These are phyloP conservation scores for Cyberlindnera sargentensis DNA, from an alignment of 805 yeast genomes.

Conservation along the genomic window DNA sequence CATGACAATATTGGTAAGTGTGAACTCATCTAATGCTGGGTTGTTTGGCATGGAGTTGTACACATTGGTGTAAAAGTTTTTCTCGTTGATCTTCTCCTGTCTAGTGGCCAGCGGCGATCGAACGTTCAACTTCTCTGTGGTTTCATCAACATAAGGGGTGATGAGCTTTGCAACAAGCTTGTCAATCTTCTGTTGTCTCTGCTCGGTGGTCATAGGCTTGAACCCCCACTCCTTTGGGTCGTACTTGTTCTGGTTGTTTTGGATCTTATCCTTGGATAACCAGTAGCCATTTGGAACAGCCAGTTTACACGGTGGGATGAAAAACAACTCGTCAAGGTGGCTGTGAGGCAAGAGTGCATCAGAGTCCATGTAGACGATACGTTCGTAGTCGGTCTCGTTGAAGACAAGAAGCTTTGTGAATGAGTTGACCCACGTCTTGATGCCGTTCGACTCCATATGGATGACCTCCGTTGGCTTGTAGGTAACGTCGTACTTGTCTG, in stretches of 20 bases:
- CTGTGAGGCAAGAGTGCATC: slow-evolving; percentile 38
- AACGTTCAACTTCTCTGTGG: not conserved
- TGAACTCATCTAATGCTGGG: slow-evolving; percentile 23
- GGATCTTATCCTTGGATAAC: slow-evolving; percentile 24
- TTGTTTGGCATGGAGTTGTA: slow-evolving; percentile 35
- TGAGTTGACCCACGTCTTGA: slow-evolving; percentile 38
- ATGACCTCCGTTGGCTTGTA: slow-evolving; percentile 15
- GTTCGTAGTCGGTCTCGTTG: slow-evolving; percentile 39
- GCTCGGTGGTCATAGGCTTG: slow-evolving; percentile 17
- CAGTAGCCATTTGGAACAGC: slow-evolving; percentile 42
- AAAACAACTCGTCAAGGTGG: slow-evolving; percentile 44
- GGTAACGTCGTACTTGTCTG: slow-evolving; percentile 8
- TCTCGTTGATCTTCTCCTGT: slow-evolving; percentile 3
- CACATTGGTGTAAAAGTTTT: slow-evolving; percentile 21
- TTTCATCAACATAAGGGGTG: slow-evolving; percentile 1
- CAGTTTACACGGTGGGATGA: slow-evolving; percentile 39
- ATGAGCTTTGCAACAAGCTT: slow-evolving; percentile 4
- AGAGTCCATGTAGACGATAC: slow-evolving; percentile 52
- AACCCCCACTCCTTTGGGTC: slow-evolving; percentile 15
- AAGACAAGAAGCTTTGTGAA: slow-evolving; percentile 52
- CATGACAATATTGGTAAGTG: slow-evolving; percentile 44
- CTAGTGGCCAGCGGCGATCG: not conserved
- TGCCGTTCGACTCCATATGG: slow-evolving; percentile 11
- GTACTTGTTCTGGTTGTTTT: slow-evolving; percentile 14
- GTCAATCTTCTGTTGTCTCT: slow-evolving; percentile 15